Base-by-base conservation (phyloP, 2,329 filamentous ascomycete genomes). In the Drechslerella coelobrocha region DNA sequence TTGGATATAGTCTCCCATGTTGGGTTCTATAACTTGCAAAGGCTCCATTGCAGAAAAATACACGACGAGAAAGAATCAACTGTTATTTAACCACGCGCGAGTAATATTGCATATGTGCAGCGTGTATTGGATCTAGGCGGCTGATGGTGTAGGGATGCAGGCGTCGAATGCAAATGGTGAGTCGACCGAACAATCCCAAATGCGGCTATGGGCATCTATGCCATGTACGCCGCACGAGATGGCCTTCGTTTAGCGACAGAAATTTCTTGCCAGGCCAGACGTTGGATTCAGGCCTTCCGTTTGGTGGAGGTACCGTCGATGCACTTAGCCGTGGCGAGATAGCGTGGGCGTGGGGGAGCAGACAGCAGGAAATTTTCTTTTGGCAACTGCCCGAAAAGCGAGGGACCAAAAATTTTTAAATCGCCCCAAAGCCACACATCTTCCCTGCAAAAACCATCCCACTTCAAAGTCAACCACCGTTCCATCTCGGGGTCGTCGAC, bases 21-120 rank as follows among this genome's bases (percentile, higher is more conserved):
- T 55, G 4, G 55, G 47, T 37, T 27, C 53, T 9, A 62, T 19
- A 5, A 8, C 21, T 41, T 55, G 56, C 26, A 51, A 24, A 5
- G 59, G 14, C 29, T 59, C 59, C 66, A 71, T 71, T 8, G n/a
- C 31, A 21, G n/a, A n/a, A n/a, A n/a, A n/a, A n/a, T n/a, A n/a
- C n/a, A n/a, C n/a, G n/a, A n/a, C n/a, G n/a, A n/a, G n/a, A n/a
- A n/a, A 43, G 41, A 39, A 51, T 43, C 7, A 24, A 39, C n/a
- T n/a, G n/a, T n/a, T n/a, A n/a, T n/a, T n/a, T n/a, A n/a, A n/a
- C n/a, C n/a, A n/a, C n/a, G n/a, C n/a, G n/a, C n/a, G n/a, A n/a
- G n/a, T n/a, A 45, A 27, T 10, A 29, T 19, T 19, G 14, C 19
- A 17, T 51, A 53, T 29, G 19, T 51, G 21, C 21, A n/a, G n/a